Percentiles rank a stretch among this genome's conserved stretches.
phyloP scores from a whole-genome alignment of 257 asterid species.

The Lavandula angustifolia region DNA sequence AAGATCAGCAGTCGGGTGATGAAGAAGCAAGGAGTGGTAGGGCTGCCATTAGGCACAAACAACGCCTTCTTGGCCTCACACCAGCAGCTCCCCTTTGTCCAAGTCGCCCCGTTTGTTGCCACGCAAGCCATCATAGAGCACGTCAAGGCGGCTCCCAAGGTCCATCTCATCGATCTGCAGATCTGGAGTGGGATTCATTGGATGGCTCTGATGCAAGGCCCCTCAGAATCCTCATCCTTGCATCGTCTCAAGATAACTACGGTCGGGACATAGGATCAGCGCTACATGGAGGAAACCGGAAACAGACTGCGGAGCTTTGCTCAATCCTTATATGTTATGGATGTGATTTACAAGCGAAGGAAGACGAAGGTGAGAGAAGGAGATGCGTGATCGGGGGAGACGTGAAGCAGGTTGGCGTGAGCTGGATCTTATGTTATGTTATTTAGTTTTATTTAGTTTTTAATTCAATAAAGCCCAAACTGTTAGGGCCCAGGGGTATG shows the following conservation, averaged over 20 bases:
- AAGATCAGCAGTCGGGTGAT: slow-evolving; percentile 36
- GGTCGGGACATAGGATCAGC: slow-evolving; percentile 41
- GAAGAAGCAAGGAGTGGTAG: not conserved
- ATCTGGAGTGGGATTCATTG: slow-evolving; percentile 69
- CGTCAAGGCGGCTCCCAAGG: slow-evolving; percentile 37
- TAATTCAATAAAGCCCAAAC: no score
- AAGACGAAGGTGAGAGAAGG: no score
- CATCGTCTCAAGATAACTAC: slow-evolving; percentile 53
- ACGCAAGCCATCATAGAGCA: slow-evolving; percentile 53
- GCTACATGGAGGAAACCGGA: slow-evolving; percentile 45
- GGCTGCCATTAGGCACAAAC: slow-evolving; percentile 45
- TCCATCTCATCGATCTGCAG: slow-evolving; percentile 68
- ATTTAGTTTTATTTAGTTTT: no score
- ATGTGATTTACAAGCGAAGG: no score
- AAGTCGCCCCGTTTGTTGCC: slow-evolving; percentile 57
- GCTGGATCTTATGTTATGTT: no score
- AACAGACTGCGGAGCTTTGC: slow-evolving; percentile 52
- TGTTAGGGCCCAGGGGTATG: no score
- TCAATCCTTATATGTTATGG: slow-evolving; percentile 34
- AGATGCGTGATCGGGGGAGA: no score
- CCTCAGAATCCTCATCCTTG: slow-evolving; percentile 35
- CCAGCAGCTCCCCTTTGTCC: slow-evolving; percentile 53
- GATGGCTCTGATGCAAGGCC: slow-evolving; percentile 67
- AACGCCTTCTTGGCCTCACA: slow-evolving; percentile 49
- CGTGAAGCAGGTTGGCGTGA: no score